Base-by-base conservation (phyloP, 805 yeast genomes). In the Scheffersomyces coipomensis region DNA sequence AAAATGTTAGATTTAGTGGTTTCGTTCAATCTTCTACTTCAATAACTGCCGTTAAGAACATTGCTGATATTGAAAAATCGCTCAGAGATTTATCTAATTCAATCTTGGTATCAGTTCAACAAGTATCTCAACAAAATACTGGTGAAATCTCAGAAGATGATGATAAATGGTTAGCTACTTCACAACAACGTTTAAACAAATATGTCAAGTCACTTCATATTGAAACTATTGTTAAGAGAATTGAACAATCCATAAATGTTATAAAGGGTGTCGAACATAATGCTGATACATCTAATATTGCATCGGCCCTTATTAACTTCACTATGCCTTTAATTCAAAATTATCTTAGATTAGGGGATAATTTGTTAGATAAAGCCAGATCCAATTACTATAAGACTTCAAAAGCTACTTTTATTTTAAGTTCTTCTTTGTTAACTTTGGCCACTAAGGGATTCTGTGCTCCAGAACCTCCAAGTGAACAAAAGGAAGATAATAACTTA, bases 381-480 rank as follows among this genome's bases (percentile, higher is more conserved):
- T 47, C 48, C 0, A 71, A 79, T 51, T 86, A 86, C 53, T 44
- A 61, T 16, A 71, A 75, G 21, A 64, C 79, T 8, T 71, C 87
- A 4, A 78, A 78, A 45, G 83, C 89, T 7, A 71, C 88, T 0
- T 83, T 68, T 52, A 66, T 78, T 27, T 62, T 93, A 35, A 51
- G 83, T 7, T 63, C 71, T 5, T 55, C 81, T 6, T 70, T 93
- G 27, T 65, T 73, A 44, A 74, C 73, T 6, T 62, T 93, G 21
- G 79, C 95, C 1, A 78, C 78, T 11, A 77, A 83, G 39, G 99
- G 99, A 0, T 90, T 89, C 75, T 93, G 99, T 56, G 78, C 95
- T 2, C 99, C 99, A 10, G 85, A 86, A 53, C 82, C 88, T 15
- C 85, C 85, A 5, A 53, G 75, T 12, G 84, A 82, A 39, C 78